These are phyloP conservation scores for Kurtzmaniella quercitrusa DNA, from an alignment of 1,139 yeast species.

Conservation along the genomic window DNA sequence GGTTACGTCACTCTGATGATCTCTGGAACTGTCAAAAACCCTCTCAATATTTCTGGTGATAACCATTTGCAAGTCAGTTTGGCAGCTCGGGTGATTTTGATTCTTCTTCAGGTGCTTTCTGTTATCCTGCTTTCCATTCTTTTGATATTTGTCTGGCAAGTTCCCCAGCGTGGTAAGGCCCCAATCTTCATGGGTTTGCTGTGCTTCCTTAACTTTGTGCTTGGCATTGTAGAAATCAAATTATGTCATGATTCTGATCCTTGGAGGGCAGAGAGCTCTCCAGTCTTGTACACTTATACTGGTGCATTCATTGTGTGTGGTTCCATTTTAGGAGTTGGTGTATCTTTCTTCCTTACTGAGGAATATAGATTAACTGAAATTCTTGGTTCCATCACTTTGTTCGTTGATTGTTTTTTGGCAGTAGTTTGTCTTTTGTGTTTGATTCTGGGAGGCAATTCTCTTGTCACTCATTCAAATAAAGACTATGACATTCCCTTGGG, in stretches of 20 bases:
- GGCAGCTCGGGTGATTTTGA: conserved; percentile 8
- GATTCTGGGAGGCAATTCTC: conserved; percentile 4
- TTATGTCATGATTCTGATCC: conserved; percentile 4
- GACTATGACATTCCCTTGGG: conserved; percentile 9
- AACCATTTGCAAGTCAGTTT: conserved; percentile 4
- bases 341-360: conserved; percentile 12
- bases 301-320: conserved; percentile 13
- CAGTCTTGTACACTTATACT: conserved; percentile 13
- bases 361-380: conserved; percentile 13
- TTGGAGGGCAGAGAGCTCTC: conserved; percentile 10
- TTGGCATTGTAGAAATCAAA: conserved; percentile 13
- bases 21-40: conserved; percentile 12
- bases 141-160: conserved; percentile 8
- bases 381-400: conserved; percentile 13
- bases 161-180: conserved; percentile 5
- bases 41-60: conserved; percentile 9
- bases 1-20: conserved; percentile 4
- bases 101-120: conserved; percentile 9
- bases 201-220: conserved; percentile 12
- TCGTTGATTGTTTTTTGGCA: conserved; percentile 9
- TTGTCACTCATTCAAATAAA: conserved; percentile 2
- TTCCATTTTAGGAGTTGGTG: conserved; percentile 12
- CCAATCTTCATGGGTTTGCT: conserved; percentile 10
- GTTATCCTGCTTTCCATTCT: conserved; percentile 12
- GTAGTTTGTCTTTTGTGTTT: conserved; percentile 6